phyloP scores from a whole-genome alignment of 495 filamentous ascomycete species.

The Hypoxylon lenormandii region DNA sequence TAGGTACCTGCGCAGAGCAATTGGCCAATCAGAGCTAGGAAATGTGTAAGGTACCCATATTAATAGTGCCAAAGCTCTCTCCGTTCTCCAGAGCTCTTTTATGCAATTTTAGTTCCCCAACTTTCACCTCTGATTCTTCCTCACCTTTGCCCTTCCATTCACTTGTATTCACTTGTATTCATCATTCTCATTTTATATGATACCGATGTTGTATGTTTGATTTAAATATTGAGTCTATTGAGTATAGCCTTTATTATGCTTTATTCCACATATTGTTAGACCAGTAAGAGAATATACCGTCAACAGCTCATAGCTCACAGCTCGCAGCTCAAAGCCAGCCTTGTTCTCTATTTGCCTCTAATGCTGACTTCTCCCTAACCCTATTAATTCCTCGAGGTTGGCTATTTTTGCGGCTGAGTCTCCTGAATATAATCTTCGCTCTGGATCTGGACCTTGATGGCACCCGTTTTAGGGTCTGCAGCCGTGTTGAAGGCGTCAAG shows the following conservation, averaged over 20 bases:
- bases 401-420: not conserved
- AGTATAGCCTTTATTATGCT: constrained; percentile 9
- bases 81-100: not conserved
- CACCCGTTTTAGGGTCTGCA: constrained; percentile 85
- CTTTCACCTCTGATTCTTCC: not conserved
- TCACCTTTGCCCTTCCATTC: not conserved
- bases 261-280: constrained; percentile 11
- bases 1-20: constrained; percentile 20
- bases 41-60: constrained; percentile 14
- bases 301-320: too few species aligned
- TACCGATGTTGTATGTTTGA: not conserved
- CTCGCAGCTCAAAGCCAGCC: not conserved
- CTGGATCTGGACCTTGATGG: constrained; percentile 94
- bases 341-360: constrained; percentile 11
- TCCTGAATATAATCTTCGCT: constrained; percentile 59
- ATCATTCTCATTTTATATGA: too few species aligned
- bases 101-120: not conserved
- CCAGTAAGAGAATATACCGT: constrained; percentile 2
- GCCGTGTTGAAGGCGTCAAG: constrained; percentile 89
- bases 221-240: not conserved
- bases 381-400: constrained; percentile 12
- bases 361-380: constrained; percentile 3
- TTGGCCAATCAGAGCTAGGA: constrained; percentile 45
- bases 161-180: too few species aligned
- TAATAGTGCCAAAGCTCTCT: constrained; percentile 10